phyloP scores from a whole-genome alignment of 2,329 filamentous ascomycete species.

The Thermomyces lanuginosus region DNA sequence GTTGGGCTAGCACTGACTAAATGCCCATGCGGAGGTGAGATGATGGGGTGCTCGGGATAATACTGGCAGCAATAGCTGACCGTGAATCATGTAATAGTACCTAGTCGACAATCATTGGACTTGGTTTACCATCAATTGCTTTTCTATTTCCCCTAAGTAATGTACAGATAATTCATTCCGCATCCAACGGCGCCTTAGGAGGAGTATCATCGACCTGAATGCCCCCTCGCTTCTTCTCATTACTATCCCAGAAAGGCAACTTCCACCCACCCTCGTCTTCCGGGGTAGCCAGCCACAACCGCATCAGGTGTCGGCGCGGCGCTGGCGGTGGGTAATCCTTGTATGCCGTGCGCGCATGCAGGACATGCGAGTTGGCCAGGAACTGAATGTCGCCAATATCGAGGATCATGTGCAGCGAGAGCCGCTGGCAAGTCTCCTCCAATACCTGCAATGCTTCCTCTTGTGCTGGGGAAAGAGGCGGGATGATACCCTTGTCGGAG shows the following conservation, averaged over 20 bases:
- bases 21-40: too few species aligned
- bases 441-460: constrained; percentile 50
- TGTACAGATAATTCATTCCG: too few species aligned
- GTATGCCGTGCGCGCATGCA: constrained; percentile 71
- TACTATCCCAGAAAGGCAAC: constrained; percentile 63
- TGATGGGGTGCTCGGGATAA: too few species aligned
- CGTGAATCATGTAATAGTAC: too few species aligned
- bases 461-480: constrained; percentile 54
- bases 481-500: constrained; percentile 55
- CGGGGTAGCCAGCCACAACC: constrained; percentile 70
- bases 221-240: constrained; percentile 73
- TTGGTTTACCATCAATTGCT: too few species aligned
- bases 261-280: constrained; percentile 73
- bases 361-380: constrained; percentile 59
- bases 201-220: constrained; percentile 72
- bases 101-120: too few species aligned
- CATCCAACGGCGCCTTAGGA: constrained; percentile 60
- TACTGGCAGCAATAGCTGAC: too few species aligned
- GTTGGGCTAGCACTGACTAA: too few species aligned
- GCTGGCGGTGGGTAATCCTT: constrained; percentile 51
- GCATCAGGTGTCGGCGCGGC: constrained; percentile 61
- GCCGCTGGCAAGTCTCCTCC: constrained; percentile 57
- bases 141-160: too few species aligned
- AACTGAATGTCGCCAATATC: constrained; percentile 84
- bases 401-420: constrained; percentile 69